Evolutionary conservation across 345 rosid genomes (phyloP).

Genomic region (Arabis hirsuta): DNA sequence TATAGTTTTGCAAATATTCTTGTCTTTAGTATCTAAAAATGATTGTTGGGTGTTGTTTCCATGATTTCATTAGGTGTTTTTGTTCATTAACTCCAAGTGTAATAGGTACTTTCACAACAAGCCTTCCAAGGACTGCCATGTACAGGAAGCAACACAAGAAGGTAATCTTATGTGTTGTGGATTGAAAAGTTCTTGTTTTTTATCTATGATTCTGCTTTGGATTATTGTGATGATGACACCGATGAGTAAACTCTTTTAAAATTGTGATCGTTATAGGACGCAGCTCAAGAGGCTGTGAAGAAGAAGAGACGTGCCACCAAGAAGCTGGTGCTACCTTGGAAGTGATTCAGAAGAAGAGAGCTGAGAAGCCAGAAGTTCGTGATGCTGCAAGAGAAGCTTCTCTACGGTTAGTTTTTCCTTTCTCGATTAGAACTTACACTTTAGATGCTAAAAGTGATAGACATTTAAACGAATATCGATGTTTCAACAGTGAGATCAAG

Average conservation of each 20-base stretch:
- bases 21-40: neutral
- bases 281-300: conserved; percentile 75
- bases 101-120: conserved; percentile 95
- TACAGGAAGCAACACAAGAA: conserved; percentile 84
- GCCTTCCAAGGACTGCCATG: conserved; percentile 94
- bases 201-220: neutral
- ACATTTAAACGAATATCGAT: conserved; percentile 5
- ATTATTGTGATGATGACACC: neutral
- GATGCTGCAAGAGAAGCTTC: conserved; percentile 84
- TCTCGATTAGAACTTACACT: too few relatives aligned
- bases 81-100: conserved; percentile 86
- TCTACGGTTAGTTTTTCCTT: conserved; percentile 51
- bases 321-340: conserved; percentile 82
- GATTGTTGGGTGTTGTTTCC: neutral
- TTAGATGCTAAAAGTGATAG: neutral
- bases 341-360: conserved; percentile 74
- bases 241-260: neutral
- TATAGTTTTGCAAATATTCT: neutral
- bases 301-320: conserved; percentile 65
- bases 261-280: conserved; percentile 46
- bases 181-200: too few relatives aligned
- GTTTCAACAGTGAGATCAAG: conserved; percentile 46
- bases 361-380: conserved; percentile 85
- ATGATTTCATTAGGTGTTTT: conserved; percentile 64
- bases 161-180: conserved; percentile 45